These are phyloP conservation scores for Colletotrichum gigasporum DNA, from an alignment of 2,329 filamentous ascomycete genomes.

Conservation along the genomic window DNA sequence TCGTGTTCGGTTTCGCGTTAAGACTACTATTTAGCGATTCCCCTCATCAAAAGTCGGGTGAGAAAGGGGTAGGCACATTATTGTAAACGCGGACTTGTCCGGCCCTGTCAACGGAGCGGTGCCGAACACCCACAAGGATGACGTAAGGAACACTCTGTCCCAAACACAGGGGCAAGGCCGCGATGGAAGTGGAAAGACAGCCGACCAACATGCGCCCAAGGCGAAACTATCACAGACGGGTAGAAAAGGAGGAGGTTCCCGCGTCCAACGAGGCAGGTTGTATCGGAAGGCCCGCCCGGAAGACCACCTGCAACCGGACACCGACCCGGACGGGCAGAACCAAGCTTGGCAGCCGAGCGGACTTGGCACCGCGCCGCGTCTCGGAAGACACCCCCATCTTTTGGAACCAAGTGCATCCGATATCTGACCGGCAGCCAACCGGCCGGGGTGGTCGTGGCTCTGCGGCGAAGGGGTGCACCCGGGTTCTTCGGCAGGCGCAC, in stretches of 20 bases:
- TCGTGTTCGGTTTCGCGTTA: too few species aligned
- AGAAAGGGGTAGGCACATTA: not conserved
- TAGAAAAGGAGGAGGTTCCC: too few species aligned
- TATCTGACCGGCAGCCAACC: too few species aligned
- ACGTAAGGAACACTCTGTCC: conserved; percentile 3
- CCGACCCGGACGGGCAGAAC: not conserved
- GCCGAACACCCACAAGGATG: not conserved
- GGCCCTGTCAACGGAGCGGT: not conserved
- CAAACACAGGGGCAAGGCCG: not conserved
- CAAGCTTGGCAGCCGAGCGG: not conserved
- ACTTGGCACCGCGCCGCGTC: not conserved
- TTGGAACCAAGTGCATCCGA: too few species aligned
- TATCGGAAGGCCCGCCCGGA: too few species aligned
- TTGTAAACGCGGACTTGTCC: not conserved
- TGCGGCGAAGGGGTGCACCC: not conserved
- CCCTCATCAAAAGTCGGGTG: not conserved
- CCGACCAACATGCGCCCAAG: too few species aligned
- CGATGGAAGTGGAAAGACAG: not conserved
- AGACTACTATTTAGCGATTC: too few species aligned
- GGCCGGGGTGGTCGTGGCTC: too few species aligned
- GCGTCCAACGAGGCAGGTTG: too few species aligned
- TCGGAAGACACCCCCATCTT: too few species aligned
- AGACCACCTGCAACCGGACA: not conserved
- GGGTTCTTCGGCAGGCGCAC: not conserved
- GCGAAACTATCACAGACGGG: too few species aligned